These are phyloP conservation scores for Leishmania tarentolae DNA, from an alignment of 208 protist species.

Conservation along the genomic window DNA sequence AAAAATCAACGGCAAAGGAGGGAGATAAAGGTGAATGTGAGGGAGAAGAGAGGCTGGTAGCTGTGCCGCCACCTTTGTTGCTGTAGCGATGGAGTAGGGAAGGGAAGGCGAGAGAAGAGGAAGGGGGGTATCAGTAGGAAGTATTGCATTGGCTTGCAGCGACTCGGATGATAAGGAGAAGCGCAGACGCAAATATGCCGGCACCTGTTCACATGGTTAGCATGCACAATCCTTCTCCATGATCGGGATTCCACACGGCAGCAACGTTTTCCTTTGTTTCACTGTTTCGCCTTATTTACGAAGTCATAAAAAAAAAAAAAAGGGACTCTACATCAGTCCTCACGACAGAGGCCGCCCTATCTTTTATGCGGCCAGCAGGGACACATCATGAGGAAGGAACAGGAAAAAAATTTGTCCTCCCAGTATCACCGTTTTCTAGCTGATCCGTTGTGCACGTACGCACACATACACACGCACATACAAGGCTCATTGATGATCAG, in stretches of 20 bases:
- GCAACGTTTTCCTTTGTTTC: background rate
- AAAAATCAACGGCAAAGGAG: background rate
- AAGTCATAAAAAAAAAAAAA: background rate
- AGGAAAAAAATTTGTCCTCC: background rate
- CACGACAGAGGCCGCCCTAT: background rate
- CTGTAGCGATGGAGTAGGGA: background rate
- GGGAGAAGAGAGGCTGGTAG: background rate
- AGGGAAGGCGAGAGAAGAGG: too few species aligned
- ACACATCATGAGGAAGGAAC: background rate
- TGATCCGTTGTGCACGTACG: background rate
- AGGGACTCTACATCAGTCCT: background rate
- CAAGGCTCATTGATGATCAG: slow-evolving; percentile 16
- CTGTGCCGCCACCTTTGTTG: background rate
- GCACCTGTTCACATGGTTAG: background rate
- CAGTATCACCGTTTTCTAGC: background rate
- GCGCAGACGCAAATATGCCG: background rate
- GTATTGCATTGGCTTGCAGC: background rate
- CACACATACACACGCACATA: background rate
- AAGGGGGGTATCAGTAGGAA: background rate
- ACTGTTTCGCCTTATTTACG: background rate
- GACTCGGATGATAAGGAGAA: background rate
- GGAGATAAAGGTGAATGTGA: background rate
- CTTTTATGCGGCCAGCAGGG: background rate
- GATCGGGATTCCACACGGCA: background rate
- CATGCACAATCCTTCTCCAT: background rate